Evolutionary conservation across 2,329 filamentous ascomycete genomes (phyloP), one percentile per base, ranked within the genome.

Genomic region (Diaporthe batatas): DNA sequence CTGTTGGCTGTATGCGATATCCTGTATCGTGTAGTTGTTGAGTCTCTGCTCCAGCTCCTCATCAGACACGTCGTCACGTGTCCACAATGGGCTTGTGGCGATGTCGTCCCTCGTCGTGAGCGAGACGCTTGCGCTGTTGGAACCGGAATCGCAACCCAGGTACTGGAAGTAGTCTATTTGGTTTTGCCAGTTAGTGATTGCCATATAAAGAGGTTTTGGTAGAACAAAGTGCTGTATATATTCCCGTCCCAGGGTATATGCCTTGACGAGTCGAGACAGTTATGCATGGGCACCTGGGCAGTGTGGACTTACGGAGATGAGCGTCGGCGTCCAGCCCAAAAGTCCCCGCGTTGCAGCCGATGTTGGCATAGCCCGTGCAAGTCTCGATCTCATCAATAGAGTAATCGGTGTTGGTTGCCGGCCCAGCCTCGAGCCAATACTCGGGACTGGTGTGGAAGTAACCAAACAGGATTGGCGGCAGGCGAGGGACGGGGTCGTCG

Each of bases 381-480:
- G 86, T 80, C 65, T 81, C 76, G 76, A 90, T 77, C 64, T 87
- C 83, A 6, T 62, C 71, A 42, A 84, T 75, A 7, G 76, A 74
- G 77, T 86, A 86, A 74, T 81, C 76, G 51, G 79, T 76, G 8
- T 80, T 82, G 65, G 75, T 77, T 21, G 79, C 75, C 3, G 68
- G 68, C 21, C 84, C 84, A 42, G 77, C 78, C 10, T 83, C 79
- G 47, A 92, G 83, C 86, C 89, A 94, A 82, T 91, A 93, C 84
- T 94, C 93, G 1, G 92, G 91, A 21, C 85, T 88, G n/a, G 89
- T 88, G 80, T 94, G 92, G 51, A 87, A 83, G 83, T 90, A 94
- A 44, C 88, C 88, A 32, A 70, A 70, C 68, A 92, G 80, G 72
- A 89, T 81, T 14, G 91, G 88, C 1, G 92, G 92, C 49, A 95